Evolutionary conservation across 2,329 filamentous ascomycete genomes (phyloP).

Genomic region (Biscogniauxia mediterranea): DNA sequence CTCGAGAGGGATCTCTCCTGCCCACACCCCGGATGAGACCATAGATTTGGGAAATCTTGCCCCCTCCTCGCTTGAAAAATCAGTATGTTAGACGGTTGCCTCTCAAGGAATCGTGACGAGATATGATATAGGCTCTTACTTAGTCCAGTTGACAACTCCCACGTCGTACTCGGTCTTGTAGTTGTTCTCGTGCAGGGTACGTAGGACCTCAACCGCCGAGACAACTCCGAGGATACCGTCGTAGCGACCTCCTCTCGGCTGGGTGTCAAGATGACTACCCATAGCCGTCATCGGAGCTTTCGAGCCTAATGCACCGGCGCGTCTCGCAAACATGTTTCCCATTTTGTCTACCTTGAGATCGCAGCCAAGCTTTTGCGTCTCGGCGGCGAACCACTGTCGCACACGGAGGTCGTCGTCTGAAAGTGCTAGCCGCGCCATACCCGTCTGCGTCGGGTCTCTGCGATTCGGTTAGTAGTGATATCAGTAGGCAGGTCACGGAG

Average conservation of each 20-base stretch:
- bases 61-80: not conserved
- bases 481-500: too few relatives aligned
- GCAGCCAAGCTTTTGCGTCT: conserved; percentile 16
- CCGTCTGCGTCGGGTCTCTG: too few relatives aligned
- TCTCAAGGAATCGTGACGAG: not conserved
- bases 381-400: conserved; percentile 18
- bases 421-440: too few relatives aligned
- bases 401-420: conserved; percentile 18
- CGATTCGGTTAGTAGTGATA: too few relatives aligned
- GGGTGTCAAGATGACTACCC: conserved; percentile 65
- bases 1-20: conserved; percentile 62
- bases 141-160: conserved; percentile 71
- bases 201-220: conserved; percentile 68
- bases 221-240: conserved; percentile 74
- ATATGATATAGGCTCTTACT: not conserved
- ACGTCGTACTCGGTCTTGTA: conserved; percentile 67
- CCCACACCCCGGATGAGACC: conserved; percentile 75
- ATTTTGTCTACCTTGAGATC: conserved; percentile 18
- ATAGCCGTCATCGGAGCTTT: conserved; percentile 60
- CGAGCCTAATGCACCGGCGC: conserved; percentile 55
- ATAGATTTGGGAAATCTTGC: conserved; percentile 52
- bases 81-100: not conserved
- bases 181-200: conserved; percentile 61
- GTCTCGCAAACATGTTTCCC: conserved; percentile 37
- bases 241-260: conserved; percentile 62